Evolutionary conservation across 495 filamentous ascomycete genomes (phyloP).

Genomic region (Hypoxylon fragiforme): DNA sequence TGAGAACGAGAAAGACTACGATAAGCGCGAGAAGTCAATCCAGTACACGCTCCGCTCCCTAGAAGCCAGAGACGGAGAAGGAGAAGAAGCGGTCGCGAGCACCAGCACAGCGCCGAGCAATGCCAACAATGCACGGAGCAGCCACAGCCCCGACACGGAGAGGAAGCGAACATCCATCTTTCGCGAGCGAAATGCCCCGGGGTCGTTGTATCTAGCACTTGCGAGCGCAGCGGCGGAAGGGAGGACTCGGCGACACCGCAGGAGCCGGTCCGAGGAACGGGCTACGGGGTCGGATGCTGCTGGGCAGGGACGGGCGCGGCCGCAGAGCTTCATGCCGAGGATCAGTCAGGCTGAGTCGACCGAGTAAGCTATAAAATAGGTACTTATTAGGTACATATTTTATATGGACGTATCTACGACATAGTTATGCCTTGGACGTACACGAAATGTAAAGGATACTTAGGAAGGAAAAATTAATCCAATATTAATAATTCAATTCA

Average conservation of each 20-base stretch:
- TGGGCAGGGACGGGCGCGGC: conserved; percentile 1
- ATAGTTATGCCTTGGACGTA: no score
- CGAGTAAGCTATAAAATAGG: not conserved
- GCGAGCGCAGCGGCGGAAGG: conserved; percentile 17
- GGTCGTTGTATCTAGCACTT: conserved; percentile 24
- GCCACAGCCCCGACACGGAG: not conserved
- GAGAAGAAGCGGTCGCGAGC: conserved; percentile 1
- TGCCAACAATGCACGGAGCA: not conserved
- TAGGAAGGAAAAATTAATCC: no score
- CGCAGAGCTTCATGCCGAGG: conserved; percentile 15
- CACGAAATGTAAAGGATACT: no score
- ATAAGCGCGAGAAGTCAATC: not conserved
- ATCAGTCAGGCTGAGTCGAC: not conserved
- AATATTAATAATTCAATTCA: no score
- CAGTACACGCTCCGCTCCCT: conserved; percentile 5
- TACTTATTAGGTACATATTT: no score
- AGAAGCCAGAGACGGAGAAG: conserved; percentile 9
- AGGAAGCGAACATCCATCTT: conserved; percentile 27
- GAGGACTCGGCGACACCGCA: conserved; percentile 5
- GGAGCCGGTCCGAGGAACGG: conserved; percentile 24
- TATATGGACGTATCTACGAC: no score
- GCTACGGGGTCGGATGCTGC: not conserved
- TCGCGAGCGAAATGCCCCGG: conserved; percentile 15
- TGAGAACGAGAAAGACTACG: not conserved
- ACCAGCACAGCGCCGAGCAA: not conserved